Percentiles rank a stretch among this genome's conserved stretches.
phyloP scores from a whole-genome alignment of 306 rosid species.

The peach (Prunus persica) region Prunus_persica_NCBIv2 NC_034009.1:11571001-11571500 shows the following conservation, averaged over 20 bases:
- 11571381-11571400: conserved; percentile 34
- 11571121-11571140: too few species aligned
- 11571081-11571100: too few species aligned
- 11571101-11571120: too few species aligned
- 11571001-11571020: too few species aligned
- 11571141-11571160: too few species aligned
- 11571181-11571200: too few species aligned
- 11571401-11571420: conserved; percentile 43
- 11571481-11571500: not conserved
- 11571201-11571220: not conserved
- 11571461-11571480: not conserved
- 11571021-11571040: too few species aligned
- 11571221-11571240: not conserved
- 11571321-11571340: conserved; percentile 29
- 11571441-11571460: not conserved
- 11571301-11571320: conserved; percentile 26
- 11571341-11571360: conserved; percentile 31
- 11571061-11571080: too few species aligned
- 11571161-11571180: too few species aligned
- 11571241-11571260: not conserved
- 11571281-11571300: conserved; percentile 20
- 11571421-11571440: conserved; percentile 3
- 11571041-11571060: too few species aligned
- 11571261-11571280: conserved; percentile 15
- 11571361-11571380: conserved; percentile 29